These are phyloP conservation scores for Wickerhamomyces bovis DNA, from an alignment of 805 yeast genomes.

Conservation along the genomic window DNA sequence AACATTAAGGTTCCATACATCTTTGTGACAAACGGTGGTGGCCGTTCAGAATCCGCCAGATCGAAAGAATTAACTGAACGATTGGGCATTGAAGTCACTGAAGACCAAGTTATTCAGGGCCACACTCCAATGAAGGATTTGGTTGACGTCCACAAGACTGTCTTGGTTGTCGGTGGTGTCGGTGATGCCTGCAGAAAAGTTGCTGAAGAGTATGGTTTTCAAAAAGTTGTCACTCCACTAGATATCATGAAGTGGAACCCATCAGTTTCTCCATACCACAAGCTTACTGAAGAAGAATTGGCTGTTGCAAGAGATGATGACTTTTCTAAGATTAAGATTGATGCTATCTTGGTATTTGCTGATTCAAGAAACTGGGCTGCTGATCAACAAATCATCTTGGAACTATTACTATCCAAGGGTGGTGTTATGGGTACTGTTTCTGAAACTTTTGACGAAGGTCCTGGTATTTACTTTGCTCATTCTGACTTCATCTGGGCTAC, in stretches of 20 bases:
- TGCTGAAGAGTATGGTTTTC: constrained; percentile 79
- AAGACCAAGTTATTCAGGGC: constrained; percentile 84
- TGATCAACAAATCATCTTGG: constrained; percentile 85
- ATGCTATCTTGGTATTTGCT: constrained; percentile 84
- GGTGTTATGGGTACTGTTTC: constrained; percentile 85
- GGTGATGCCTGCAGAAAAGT: constrained; percentile 80
- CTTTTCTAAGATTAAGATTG: constrained; percentile 60
- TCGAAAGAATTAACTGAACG: constrained; percentile 64
- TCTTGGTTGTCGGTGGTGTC: constrained; percentile 83
- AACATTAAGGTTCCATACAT: constrained; percentile 77
- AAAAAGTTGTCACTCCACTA: constrained; percentile 73
- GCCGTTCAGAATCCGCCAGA: constrained; percentile 70
- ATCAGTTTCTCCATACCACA: constrained; percentile 78
- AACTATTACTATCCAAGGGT: constrained; percentile 63
- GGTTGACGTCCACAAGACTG: constrained; percentile 60
- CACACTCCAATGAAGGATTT: constrained; percentile 91
- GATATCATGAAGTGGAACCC: constrained; percentile 87
- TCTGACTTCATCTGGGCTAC: constrained; percentile 94
- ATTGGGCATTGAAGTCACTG: constrained; percentile 53
- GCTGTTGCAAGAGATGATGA: constrained; percentile 49
- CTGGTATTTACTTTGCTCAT: constrained; percentile 81
- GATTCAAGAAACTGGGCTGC: constrained; percentile 93
- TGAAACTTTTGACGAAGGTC: constrained; percentile 68
- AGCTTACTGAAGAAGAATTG: constrained; percentile 65
- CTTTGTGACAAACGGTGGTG: constrained; percentile 90